phyloP scores from a whole-genome alignment of 164 flowering plant genomes.

The Piper longum region DNA sequence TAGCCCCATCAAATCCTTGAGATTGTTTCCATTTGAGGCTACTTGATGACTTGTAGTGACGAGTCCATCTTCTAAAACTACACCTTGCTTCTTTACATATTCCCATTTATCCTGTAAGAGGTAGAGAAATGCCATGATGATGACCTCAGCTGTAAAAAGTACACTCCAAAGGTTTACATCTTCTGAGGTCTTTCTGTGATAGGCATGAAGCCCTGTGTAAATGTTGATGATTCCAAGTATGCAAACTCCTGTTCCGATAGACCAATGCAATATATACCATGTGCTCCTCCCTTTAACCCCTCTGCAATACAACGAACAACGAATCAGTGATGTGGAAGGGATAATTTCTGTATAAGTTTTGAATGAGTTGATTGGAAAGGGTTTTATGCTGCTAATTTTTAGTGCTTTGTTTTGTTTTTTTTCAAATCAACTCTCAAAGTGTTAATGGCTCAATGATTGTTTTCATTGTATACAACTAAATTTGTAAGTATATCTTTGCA shows the following conservation, averaged over 20 bases:
- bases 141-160: constrained; percentile 49
- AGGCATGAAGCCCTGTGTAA: constrained; percentile 64
- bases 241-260: constrained; percentile 43
- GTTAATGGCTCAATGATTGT: no score
- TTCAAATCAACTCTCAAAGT: no score
- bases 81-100: constrained; percentile 37
- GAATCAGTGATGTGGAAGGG: not conserved
- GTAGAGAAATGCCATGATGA: constrained; percentile 38
- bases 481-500: no score
- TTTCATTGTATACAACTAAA: no score
- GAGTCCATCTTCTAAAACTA: constrained; percentile 20
- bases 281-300: constrained; percentile 39
- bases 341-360: not conserved
- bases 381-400: no score
- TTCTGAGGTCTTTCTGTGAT: constrained; percentile 33
- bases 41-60: constrained; percentile 13
- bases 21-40: constrained; percentile 7
- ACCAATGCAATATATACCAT: constrained; percentile 75
- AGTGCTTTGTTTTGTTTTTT: no score
- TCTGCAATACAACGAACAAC: constrained; percentile 19
- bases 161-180: constrained; percentile 34
- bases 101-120: constrained; percentile 71
- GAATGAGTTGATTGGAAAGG: no score
- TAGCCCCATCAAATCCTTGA: constrained; percentile 20
- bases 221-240: constrained; percentile 55